A percentile compares a stretch with the other conserved stretches of the same genome.
These are phyloP conservation scores for Camptophora hylomeconis DNA, from an alignment of 2,329 filamentous ascomycete genomes.

Conservation along the genomic window DNA sequence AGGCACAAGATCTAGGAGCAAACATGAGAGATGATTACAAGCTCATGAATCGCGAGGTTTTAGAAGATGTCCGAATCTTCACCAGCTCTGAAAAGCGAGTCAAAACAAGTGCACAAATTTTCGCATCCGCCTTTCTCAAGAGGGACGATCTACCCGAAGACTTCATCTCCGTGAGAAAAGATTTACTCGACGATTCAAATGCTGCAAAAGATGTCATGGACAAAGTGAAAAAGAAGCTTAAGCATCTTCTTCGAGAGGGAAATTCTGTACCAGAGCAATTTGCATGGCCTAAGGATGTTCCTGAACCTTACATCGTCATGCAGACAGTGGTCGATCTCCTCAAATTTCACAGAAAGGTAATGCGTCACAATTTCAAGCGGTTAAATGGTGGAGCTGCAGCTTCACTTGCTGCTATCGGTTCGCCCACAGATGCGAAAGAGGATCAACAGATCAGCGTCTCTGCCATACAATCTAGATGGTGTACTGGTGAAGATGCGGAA, in stretches of 20 bases:
- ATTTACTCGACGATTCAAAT: conserved; percentile 92
- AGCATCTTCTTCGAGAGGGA: conserved; percentile 81
- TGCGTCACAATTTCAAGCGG: conserved; percentile 85
- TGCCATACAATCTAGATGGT: conserved; percentile 82
- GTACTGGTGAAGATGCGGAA: conserved; percentile 86
- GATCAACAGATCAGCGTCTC: conserved; percentile 41
- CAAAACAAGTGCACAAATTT: conserved; percentile 89
- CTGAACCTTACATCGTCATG: conserved; percentile 87
- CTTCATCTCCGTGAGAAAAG: conserved; percentile 82
- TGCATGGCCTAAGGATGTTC: conserved; percentile 90
- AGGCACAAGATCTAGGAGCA: conserved; percentile 85
- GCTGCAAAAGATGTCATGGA: conserved; percentile 99
- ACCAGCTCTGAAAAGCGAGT: conserved; percentile 92
- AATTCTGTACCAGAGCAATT: conserved; percentile 89
- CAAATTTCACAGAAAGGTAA: conserved; percentile 91
- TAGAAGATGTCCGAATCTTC: conserved; percentile 88
- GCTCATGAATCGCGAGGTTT: conserved; percentile 78
- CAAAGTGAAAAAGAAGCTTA: conserved; percentile 99
- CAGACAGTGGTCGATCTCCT: conserved; percentile 86
- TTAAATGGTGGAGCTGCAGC: conserved; percentile 53
- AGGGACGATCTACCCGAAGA: conserved; percentile 74
- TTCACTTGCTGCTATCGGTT: conserved; percentile 33
- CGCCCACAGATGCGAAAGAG: conserved; percentile 9
- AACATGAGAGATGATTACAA: conserved; percentile 93
- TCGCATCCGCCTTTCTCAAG: conserved; percentile 76